Evolutionary conservation across 1,284 basidiomycete genomes (phyloP), one percentile per base, ranked within the genome.

Genomic region (Tilletia walkeri): DNA sequence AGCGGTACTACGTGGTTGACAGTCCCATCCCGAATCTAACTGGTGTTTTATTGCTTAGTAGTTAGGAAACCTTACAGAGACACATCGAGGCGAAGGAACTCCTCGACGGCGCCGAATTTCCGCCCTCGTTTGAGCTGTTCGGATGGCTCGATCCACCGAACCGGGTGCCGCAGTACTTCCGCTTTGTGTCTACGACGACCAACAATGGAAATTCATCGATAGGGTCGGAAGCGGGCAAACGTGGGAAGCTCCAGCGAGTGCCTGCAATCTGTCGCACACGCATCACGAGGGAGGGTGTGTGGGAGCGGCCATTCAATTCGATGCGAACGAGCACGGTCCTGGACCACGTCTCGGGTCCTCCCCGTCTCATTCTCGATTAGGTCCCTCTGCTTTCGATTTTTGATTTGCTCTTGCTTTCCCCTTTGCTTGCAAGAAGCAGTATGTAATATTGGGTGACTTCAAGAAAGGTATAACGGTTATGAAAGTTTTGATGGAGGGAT

Each of bases 231-330:
- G 54, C 20, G 54, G 54, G 47, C 10, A 20, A 56, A 14, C 18
- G 16, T 12, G 54, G 54, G 54, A 20, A 34, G 10, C 54, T 56
- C 24, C 54, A 56, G 54, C 18, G 54, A 4, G 24, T 56, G 18
- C 54, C 54, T 56, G n/a, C 16, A 4, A 14, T 24, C 6, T 56
- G 14, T 34, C 54, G 54, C 4, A 1, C 16, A 6, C 54, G 54
- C 3, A 56, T 56, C 54, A 56, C 54, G 20, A 56, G 34, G 20
- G 54, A 56, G 12, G 54, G 54, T 14, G 54, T 56, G 20, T 56
- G 54, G 54, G 50, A 53, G 24, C 50, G 50, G 24, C 18, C 50
- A 7, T 53, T 53, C 50, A 9, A 30, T 30, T 53, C n/a, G 18
- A 53, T 18, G n/a, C 16, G 24, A 18, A 53, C 50, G 50, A 18